A percentile compares a stretch with the other conserved stretches of the same genome.
These are phyloP conservation scores for Ustilago hordei DNA, from an alignment of 1,284 basidiomycete genomes.

Conservation along the genomic window DNA sequence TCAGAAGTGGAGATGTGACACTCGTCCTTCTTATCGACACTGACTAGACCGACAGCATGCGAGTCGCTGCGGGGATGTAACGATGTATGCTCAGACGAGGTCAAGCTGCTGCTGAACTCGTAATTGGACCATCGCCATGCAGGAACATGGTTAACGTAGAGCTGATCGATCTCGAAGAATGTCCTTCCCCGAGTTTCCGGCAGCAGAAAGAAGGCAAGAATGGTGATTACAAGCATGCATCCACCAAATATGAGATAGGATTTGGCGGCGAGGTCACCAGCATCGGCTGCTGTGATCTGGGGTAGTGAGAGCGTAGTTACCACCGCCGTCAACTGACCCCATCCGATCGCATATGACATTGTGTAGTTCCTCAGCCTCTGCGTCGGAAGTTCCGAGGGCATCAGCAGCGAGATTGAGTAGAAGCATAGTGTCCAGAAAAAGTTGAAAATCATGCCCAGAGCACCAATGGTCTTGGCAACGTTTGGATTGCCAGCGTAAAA, in stretches of 20 bases:
- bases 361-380: slow-evolving; percentile 57
- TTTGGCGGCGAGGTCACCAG: slow-evolving; percentile 54
- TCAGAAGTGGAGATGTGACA: slow-evolving; percentile 15
- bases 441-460: slow-evolving; percentile 60
- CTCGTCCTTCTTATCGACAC: slow-evolving; percentile 42
- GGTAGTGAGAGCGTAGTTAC: slow-evolving; percentile 58
- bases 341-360: slow-evolving; percentile 61
- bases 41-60: slow-evolving; percentile 28
- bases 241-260: slow-evolving; percentile 62
- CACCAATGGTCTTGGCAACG: slow-evolving; percentile 50
- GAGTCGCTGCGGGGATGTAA: slow-evolving; percentile 23
- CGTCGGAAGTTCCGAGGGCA: slow-evolving; percentile 60
- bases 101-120: slow-evolving; percentile 25
- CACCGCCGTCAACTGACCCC: slow-evolving; percentile 58
- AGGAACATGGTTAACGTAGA: slow-evolving; percentile 46
- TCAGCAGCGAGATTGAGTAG: slow-evolving; percentile 59
- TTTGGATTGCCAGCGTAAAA: slow-evolving; percentile 26
- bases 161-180: slow-evolving; percentile 59
- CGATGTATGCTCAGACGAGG: slow-evolving; percentile 4
- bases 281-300: slow-evolving; percentile 55
- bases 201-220: slow-evolving; percentile 50
- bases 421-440: slow-evolving; percentile 60
- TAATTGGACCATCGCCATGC: slow-evolving; percentile 55
- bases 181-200: slow-evolving; percentile 60
- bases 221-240: slow-evolving; percentile 52